A percentile compares a stretch with the other conserved stretches of the same genome.
phyloP scores from a whole-genome alignment of 1,284 basidiomycete species.

The Cutaneotrichosporon spelunceum region DNA sequence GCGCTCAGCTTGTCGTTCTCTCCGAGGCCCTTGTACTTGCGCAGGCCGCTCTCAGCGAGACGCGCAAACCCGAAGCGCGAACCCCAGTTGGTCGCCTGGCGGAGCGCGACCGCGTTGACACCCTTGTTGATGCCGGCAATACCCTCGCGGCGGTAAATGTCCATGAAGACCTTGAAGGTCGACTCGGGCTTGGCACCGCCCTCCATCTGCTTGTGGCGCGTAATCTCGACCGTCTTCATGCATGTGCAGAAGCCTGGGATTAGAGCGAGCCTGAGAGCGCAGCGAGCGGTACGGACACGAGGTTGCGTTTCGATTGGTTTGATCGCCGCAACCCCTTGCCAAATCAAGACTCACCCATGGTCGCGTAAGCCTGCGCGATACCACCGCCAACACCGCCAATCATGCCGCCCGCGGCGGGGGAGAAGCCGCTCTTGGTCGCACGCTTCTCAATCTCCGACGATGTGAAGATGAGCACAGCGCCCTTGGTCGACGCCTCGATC shows the following conservation, averaged over 20 bases:
- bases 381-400: slow-evolving; percentile 97
- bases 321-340: background rate
- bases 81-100: slow-evolving; percentile 99
- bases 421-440: slow-evolving; percentile 62
- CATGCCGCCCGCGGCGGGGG: slow-evolving; percentile 77
- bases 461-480: slow-evolving; percentile 90
- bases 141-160: slow-evolving; percentile 92
- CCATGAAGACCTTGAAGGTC: slow-evolving; percentile 89
- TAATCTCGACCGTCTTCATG: slow-evolving; percentile 99
- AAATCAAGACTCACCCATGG: slow-evolving; percentile 78
- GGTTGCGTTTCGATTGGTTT: no score
- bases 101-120: slow-evolving; percentile 95
- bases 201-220: slow-evolving; percentile 91
- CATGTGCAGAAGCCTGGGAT: slow-evolving; percentile 86
- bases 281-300: background rate
- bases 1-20: slow-evolving; percentile 73
- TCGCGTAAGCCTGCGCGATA: slow-evolving; percentile 96
- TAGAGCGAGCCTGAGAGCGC: background rate
- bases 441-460: slow-evolving; percentile 89
- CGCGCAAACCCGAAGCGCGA: slow-evolving; percentile 98
- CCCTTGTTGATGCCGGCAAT: slow-evolving; percentile 98
- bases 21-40: slow-evolving; percentile 59
- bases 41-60: slow-evolving; percentile 78
- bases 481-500: slow-evolving; percentile 99
- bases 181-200: slow-evolving; percentile 84